Evolutionary conservation across 2,329 filamentous ascomycete species (phyloP).

Genomic region (Aspergillus pseudoviridinutans): DNA sequence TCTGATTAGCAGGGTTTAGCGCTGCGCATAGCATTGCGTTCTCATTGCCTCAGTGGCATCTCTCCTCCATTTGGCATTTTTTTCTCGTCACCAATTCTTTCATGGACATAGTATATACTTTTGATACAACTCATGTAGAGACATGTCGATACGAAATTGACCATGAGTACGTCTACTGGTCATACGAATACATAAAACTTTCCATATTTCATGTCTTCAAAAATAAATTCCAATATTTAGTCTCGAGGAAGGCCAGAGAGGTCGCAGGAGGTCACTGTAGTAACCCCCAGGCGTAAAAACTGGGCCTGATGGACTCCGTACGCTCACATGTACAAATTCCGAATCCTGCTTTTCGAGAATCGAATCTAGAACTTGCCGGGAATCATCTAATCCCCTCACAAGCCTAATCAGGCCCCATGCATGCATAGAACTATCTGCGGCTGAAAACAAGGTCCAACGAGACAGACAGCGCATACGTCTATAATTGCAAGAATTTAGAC

Average conservation of each 20-base stretch:
- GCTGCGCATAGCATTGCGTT: neutral
- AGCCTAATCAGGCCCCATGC: neutral
- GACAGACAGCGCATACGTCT: too few relatives aligned
- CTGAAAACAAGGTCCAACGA: neutral
- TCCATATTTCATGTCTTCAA: neutral
- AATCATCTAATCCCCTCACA: too few relatives aligned
- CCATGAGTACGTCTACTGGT: neutral
- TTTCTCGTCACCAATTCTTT: neutral
- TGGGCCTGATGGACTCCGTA: neutral
- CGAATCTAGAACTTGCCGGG: neutral
- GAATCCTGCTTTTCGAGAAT: neutral
- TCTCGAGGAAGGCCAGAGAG: too few relatives aligned
- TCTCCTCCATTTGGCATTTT: neutral
- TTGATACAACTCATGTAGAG: neutral
- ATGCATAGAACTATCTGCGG: neutral
- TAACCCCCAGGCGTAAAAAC: neutral
- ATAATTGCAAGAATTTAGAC: neutral
- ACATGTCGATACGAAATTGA: too few relatives aligned
- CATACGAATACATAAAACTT: neutral
- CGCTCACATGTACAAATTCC: neutral
- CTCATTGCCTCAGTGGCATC: neutral
- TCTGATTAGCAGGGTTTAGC: neutral
- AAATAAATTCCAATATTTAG: neutral
- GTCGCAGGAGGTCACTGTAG: neutral
- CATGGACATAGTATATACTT: neutral